Evolutionary conservation across 768 basidiomycete species (phyloP), one percentile per base, ranked within the genome.

Genomic region (Cyclocybe cylindracea): DNA sequence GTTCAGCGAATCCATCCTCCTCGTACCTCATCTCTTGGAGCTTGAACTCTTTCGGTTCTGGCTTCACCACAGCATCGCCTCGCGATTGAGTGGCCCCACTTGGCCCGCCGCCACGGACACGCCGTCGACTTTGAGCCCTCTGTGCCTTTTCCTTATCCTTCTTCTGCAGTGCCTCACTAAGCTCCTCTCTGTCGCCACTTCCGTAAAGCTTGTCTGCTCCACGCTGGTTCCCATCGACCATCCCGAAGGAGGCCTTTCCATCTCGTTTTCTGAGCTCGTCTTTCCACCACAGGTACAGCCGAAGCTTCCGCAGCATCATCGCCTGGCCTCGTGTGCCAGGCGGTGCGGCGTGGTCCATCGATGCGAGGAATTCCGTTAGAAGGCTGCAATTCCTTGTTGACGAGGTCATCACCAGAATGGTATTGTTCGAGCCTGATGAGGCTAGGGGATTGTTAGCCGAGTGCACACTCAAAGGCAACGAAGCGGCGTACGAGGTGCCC

Each of bases 391-490:
- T 89, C 34, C 85, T 78, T 13, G 86, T 78, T 0, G 94, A 93
- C 0, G 87, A 84, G 3, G 88, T 83, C 94, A 99, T 96, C 50
- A 98, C 76, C 29, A 98, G 82, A 7, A 95, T 80, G 2, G 82
- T 83, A 59, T 98, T 87, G 14, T 80, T 82, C 2, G 65, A 53
- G 14, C 86, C 88, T 3, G 78, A 78, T 10, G 63, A 58, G 4
- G 63, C 77, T 74, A 46, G 8, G 33, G 14, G 46, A 9, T 24
- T 10, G 37, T 7, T 19, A n/a, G 9, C 10, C 7, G 29, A 24
- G 19, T 14, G 39, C 11, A 10, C n/a, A 36, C 31, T 13, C 29
- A 34, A 5, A 24, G 18, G 39, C 34, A 40, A 43, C n/a, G n/a
- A 46, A 45, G 31, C 2, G 10, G 46, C 61, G 34, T 53, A 71